Percentiles rank a stretch among this genome's conserved stretches.
Evolutionary conservation across 1,284 basidiomycete species (phyloP).

Genomic region (Boletus semigastroideus): DNA sequence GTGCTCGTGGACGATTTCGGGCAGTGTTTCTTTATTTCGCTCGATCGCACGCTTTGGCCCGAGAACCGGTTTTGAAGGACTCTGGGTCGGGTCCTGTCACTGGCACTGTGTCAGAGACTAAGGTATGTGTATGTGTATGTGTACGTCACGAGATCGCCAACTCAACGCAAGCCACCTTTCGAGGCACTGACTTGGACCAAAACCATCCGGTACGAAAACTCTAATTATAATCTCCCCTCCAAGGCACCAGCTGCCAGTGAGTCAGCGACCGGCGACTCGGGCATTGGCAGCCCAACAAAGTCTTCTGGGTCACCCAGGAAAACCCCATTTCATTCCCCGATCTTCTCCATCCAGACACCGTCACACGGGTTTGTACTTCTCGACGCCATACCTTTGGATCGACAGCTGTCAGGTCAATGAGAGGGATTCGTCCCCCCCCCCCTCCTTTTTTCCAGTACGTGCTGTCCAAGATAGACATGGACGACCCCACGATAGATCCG

Average conservation of each 20-base stretch:
- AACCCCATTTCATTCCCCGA: neutral
- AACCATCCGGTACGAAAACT: too few relatives aligned
- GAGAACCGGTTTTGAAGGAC: too few relatives aligned
- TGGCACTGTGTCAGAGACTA: too few relatives aligned
- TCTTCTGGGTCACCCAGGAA: neutral
- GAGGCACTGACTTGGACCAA: too few relatives aligned
- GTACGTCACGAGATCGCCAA: too few relatives aligned
- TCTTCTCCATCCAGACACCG: slow-evolving; percentile 8
- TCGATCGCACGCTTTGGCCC: neutral
- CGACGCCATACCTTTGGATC: neutral
- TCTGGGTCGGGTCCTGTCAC: too few relatives aligned
- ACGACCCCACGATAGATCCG: neutral
- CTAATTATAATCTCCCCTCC: too few relatives aligned
- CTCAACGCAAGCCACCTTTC: too few relatives aligned
- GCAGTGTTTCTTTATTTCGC: neutral
- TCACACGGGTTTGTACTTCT: neutral
- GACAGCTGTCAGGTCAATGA: neutral
- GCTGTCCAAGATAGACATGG: too few relatives aligned
- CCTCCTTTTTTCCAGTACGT: too few relatives aligned
- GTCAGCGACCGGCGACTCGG: neutral
- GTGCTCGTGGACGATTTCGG: neutral
- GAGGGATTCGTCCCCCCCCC: too few relatives aligned
- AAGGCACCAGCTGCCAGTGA: neutral
- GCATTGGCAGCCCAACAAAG: neutral
- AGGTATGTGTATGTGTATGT: too few relatives aligned